Evolutionary conservation across 169 alveolate genomes (phyloP).

Genomic region (Amoebophrya sp.): DNA sequence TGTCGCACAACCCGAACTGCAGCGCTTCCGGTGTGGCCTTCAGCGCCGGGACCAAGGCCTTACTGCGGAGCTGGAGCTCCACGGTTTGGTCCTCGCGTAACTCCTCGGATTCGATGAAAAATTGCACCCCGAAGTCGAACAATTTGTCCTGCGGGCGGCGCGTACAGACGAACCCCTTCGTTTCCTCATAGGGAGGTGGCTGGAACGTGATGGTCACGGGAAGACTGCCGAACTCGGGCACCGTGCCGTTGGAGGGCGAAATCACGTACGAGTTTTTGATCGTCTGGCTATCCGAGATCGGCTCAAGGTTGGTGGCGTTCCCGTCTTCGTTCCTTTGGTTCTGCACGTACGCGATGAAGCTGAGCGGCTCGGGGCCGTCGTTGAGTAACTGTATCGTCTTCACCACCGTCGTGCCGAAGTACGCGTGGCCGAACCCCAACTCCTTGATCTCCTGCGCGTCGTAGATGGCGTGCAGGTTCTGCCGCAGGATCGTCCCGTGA

Average conservation of each 20-base stretch:
- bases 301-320: not conserved
- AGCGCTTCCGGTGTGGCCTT: not conserved
- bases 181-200: not conserved
- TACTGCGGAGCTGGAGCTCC: not conserved
- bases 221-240: not conserved
- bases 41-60: not conserved
- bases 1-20: not conserved
- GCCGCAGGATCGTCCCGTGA: not conserved
- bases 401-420: not conserved
- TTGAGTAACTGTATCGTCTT: not conserved
- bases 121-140: not conserved
- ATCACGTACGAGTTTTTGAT: not conserved
- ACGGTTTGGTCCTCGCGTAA: not conserved
- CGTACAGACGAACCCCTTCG: not conserved
- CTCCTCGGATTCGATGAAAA: not conserved
- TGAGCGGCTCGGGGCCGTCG: not conserved
- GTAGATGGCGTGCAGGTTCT: constrained; percentile 17
- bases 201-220: not conserved
- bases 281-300: not conserved
- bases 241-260: not conserved
- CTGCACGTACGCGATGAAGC: not conserved
- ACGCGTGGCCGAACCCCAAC: not conserved
- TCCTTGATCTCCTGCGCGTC: not conserved
- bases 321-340: not conserved
- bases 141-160: not conserved